Evolutionary conservation across 257 asterid species (phyloP), one percentile per base, ranked within the genome.

Genomic region (Osmanthus fragrans): DNA sequence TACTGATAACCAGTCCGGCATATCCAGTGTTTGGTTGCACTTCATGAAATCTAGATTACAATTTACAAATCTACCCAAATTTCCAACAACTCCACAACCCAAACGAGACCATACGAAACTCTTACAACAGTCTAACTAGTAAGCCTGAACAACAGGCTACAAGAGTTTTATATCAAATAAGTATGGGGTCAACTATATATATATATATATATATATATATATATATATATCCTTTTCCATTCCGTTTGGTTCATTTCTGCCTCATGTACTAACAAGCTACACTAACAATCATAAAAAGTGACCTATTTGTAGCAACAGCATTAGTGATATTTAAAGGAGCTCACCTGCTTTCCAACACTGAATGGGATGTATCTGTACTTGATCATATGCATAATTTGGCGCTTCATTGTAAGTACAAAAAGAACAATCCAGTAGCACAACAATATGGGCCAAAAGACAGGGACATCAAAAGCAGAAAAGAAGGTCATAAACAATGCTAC

Each of bases 391-490:
- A 87, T 80, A 82, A 92, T 90, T 83, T 92, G 98, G 70, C 97
- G 92, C 86, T 89, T 94, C 98, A 94, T 92, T 40, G 97, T 94
- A 36, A 94, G 93, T 75, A 83, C 86, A 71, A 94, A 88, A 76
- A 94, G 93, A 27, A 92, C 97, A 72, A 92, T 54, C 98, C 98
- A 94, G 88, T 94, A 94, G 84, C 85, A 88, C 78, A 94, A 75
- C 74, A 94, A 82, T 82, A 94, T 88, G 34, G 98, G 98, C 98
- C 98, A 94, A 81, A 92, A 94, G 70, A 91, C 98, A 2, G 96
- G 97, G 76, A 94, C 97, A 77, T 94, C 98, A 58, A 92, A 94
- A 80, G 91, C 72, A 45, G 97, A 91, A 74, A 94, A 92, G 90
- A 92, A 90, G 82, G 97, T 94, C 97, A 94, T 88, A 70, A 77